Conservation (phyloP, 116 monocot genomes). For the Papilionanthe hybrid region DNA sequence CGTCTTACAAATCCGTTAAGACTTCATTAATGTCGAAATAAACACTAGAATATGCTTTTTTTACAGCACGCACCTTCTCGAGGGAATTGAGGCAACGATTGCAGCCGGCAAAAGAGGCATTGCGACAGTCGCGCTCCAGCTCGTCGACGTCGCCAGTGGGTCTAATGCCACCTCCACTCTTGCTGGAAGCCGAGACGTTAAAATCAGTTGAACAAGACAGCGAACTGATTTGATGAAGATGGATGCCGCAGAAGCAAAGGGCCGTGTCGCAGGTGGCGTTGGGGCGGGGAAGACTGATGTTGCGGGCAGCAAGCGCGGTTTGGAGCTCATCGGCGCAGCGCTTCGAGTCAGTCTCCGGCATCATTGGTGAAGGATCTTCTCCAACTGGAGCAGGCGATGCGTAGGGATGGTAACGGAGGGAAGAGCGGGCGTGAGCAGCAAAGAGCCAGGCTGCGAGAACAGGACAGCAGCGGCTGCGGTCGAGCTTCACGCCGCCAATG, state of each 20-base stretch:
- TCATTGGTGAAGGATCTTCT: constrained; percentile 33
- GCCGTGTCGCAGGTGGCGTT: constrained; percentile 84
- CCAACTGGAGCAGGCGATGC: background rate
- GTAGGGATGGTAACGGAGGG: constrained; percentile 32
- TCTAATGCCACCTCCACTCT: constrained; percentile 21
- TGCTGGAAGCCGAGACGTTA: constrained; percentile 25
- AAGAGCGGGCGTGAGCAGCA: constrained; percentile 76
- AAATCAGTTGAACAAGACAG: constrained; percentile 73
- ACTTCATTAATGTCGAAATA: background rate
- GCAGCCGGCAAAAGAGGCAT: constrained; percentile 82
- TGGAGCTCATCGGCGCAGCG: constrained; percentile 75
- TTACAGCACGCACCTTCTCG: constrained; percentile 42
- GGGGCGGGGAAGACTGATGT: constrained; percentile 45
- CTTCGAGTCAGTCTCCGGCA: constrained; percentile 81
- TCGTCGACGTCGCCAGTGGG: constrained; percentile 59
- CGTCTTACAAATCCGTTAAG: background rate
- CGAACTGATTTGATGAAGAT: constrained; percentile 79
- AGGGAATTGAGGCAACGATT: constrained; percentile 68
- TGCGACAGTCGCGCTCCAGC: constrained; percentile 68
- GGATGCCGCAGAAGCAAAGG: constrained; percentile 87
- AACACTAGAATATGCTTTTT: background rate
- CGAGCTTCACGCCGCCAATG: constrained; percentile 34
- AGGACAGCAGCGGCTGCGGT: constrained; percentile 58
- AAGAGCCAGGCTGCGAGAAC: constrained; percentile 98
- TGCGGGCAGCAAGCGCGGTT: constrained; percentile 38